Percentiles rank a stretch among this genome's conserved stretches.
These are phyloP conservation scores for Cryptosporidium felis DNA, from an alignment of 169 alveolate genomes.

Conservation along the genomic window DNA sequence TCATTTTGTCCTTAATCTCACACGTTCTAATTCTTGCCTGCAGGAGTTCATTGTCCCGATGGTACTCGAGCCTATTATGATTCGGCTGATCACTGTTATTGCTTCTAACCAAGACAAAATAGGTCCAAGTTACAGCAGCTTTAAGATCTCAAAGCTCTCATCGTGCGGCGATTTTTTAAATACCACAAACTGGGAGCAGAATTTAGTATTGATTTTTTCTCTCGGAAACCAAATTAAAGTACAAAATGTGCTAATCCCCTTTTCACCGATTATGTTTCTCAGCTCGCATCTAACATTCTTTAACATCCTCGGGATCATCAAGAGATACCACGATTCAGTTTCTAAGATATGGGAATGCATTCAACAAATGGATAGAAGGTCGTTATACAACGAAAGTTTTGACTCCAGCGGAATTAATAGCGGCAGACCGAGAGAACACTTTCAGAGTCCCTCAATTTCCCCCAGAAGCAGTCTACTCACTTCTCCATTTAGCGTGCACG, in stretches of 20 bases:
- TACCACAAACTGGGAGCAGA: constrained; percentile 37
- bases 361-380: background rate
- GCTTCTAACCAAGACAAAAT: constrained; percentile 16
- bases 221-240: background rate
- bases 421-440: background rate
- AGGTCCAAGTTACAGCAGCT: constrained; percentile 22
- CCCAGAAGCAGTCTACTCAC: background rate
- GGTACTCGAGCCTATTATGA: constrained; percentile 44
- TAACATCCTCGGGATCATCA: background rate
- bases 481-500: background rate
- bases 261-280: constrained; percentile 17
- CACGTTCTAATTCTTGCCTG: constrained; percentile 33
- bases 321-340: background rate
- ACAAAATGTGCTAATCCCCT: background rate
- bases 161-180: background rate
- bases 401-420: background rate
- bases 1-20: background rate
- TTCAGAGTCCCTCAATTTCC: background rate
- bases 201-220: background rate
- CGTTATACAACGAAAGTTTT: background rate
- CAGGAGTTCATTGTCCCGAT: constrained; percentile 46
- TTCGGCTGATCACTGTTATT: constrained; percentile 22
- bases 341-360: background rate
- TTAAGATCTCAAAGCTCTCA: background rate
- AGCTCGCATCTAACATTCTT: constrained; percentile 35